Evolutionary conservation across 129 eudicot species (phyloP).

Genomic region (Ambrosia artemisiifolia): DNA sequence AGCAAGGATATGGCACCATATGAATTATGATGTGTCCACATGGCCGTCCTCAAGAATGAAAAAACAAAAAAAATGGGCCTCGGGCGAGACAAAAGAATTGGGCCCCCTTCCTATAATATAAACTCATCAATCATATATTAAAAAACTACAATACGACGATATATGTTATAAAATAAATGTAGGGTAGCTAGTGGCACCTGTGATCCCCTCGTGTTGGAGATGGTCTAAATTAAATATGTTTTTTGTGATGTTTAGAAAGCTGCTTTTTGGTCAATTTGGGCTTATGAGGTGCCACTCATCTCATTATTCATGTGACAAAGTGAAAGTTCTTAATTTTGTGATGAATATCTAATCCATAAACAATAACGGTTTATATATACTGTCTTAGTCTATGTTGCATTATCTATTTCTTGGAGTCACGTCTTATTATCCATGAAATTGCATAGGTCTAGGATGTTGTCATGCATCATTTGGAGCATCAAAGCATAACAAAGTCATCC

Average conservation of each 20-base stretch:
- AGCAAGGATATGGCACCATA: no score
- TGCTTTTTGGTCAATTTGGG: not conserved
- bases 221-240: not conserved
- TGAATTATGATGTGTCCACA: no score
- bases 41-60: no score
- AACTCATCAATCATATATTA: no score
- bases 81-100: no score
- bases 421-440: not conserved
- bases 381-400: not conserved
- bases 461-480: slow-evolving; percentile 40
- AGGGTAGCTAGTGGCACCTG: no score
- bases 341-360: not conserved
- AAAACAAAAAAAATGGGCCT: no score
- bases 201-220: no score
- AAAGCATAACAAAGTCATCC: slow-evolving; percentile 31
- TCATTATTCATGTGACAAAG: not conserved
- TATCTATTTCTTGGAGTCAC: slow-evolving; percentile 1
- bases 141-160: no score
- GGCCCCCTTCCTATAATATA: no score
- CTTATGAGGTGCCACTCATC: slow-evolving; percentile 1
- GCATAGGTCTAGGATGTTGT: slow-evolving; percentile 29
- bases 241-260: not conserved
- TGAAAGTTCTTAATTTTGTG: not conserved
- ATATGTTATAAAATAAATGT: no score
- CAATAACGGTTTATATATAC: not conserved